Evolutionary conservation across 352 stramenopile species (phyloP), one percentile per base, ranked within the genome.

Genomic region (Lagenidium giganteum): DNA sequence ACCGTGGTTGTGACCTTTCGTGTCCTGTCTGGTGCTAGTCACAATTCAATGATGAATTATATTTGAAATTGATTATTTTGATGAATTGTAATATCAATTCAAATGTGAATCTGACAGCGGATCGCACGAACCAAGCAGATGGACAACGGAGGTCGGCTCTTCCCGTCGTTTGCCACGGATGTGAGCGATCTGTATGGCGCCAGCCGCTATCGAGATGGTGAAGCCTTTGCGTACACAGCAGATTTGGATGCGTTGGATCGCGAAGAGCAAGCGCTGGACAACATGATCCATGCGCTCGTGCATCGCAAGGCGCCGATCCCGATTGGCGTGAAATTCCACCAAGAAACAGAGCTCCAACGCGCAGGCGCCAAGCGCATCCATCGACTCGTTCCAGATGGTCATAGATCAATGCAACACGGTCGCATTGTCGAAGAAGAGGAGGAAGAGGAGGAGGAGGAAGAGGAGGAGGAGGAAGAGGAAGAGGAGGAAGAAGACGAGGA

Each of bases 261-360:
- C 11, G 65, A 85, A 42, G 75, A 87, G 44, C 51, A 57, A 36
- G 67, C 67, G 21, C 45, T 87, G 18, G 67, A 79, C 54, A 60
- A 44, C 1, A 78, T 61, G 22, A 53, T 85, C 26, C 69, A 68
- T 23, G 49, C 64, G 42, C 47, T 84, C 14, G 74, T 87, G 24
- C 61, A 76, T 27, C 68, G 71, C 5, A 51, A 54, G 32, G 74
- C 67, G 13, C 45, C 70, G 1, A 36, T 54, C n/a, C 74, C 74
- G 1, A 84, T 84, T 13, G 74, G 74, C 14, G 58, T 81, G 27
- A 76, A 76, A 36, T 86, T 82, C 43, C 66, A 83, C 28, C 67
- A 32, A 13, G 27, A n/a, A 13, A 25, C 14, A n/a, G 27, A 25
- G 26, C 13, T 18, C 13, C 17, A 13, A n/a, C 23, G n/a, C 12